Evolutionary conservation across 345 rosid genomes (phyloP).

Genomic region (Camelina neglecta): DNA sequence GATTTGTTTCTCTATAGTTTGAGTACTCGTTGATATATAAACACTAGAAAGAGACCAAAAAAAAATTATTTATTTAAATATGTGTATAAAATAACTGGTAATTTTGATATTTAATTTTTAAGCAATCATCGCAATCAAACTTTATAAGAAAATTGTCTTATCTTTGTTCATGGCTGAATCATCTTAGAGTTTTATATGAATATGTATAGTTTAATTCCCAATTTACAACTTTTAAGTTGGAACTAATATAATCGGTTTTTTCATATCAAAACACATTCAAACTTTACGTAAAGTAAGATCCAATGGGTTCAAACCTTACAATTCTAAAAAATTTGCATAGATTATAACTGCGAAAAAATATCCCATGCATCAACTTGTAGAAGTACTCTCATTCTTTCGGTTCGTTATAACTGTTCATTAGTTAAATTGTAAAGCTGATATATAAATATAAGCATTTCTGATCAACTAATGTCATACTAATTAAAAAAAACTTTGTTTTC

Average conservation of each 20-base stretch:
- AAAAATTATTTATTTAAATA: neutral
- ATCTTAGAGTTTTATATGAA: neutral
- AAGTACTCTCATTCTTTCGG: neutral
- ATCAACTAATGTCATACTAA: slow-evolving; percentile 3
- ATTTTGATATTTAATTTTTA: neutral
- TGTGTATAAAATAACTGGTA: neutral
- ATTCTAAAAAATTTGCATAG: neutral
- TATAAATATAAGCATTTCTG: neutral
- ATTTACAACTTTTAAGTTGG: neutral
- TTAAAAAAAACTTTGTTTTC: neutral
- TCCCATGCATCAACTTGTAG: neutral
- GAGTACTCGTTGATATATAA: neutral
- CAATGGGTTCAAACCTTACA: neutral
- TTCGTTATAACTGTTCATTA: neutral
- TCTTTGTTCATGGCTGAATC: neutral
- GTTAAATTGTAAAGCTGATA: neutral
- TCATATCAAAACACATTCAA: neutral
- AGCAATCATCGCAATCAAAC: neutral
- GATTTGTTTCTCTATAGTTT: neutral
- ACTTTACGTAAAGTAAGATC: neutral
- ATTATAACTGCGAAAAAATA: neutral
- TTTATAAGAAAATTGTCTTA: neutral
- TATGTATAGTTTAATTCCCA: neutral
- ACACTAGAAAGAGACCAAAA: neutral
- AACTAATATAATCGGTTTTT: neutral